These are phyloP conservation scores for Phytophthora foliorum DNA, from an alignment of 352 stramenopile genomes.

Conservation along the genomic window DNA sequence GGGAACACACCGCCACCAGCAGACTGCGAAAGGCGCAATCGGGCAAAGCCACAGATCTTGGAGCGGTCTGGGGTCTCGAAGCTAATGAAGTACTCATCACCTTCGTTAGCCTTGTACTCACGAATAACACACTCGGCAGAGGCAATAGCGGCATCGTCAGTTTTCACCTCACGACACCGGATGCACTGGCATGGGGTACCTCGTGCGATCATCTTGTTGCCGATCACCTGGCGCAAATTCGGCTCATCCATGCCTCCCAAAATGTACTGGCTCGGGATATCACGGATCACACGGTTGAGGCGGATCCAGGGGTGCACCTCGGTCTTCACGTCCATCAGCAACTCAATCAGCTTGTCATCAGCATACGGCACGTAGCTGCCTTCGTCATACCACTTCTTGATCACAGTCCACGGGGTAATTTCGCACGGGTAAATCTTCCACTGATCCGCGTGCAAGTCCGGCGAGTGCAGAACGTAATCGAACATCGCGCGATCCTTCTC, in stretches of 20 bases:
- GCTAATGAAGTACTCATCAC: conserved; percentile 93
- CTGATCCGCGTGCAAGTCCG: conserved; percentile 93
- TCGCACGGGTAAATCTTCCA: conserved; percentile 97
- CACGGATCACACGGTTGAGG: conserved; percentile 94
- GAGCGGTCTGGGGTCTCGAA: conserved; percentile 92
- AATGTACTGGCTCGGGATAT: conserved; percentile 96
- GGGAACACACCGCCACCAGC: conserved; percentile 79
- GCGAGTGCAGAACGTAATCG: conserved; percentile 88
- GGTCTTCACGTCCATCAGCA: conserved; percentile 92
- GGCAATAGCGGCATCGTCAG: conserved; percentile 82
- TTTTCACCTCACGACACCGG: conserved; percentile 93
- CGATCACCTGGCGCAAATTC: conserved; percentile 92
- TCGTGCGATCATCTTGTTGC: conserved; percentile 80
- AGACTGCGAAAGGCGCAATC: conserved; percentile 81
- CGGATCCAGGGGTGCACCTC: conserved; percentile 96
- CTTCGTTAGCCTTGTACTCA: conserved; percentile 89
- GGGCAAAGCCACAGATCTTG: conserved; percentile 93
- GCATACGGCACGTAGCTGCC: conserved; percentile 91
- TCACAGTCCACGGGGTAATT: conserved; percentile 92
- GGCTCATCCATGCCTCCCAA: conserved; percentile 93
- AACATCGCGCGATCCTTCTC: conserved; percentile 93
- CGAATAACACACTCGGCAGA: conserved; percentile 77
- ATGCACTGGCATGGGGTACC: conserved; percentile 91
- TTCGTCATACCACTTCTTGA: conserved; percentile 93
- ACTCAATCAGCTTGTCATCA: conserved; percentile 88